Percentiles rank a stretch among this genome's conserved stretches.
phyloP scores from a whole-genome alignment of 1,284 basidiomycete species.

The Garcileccinum viscosum region DNA sequence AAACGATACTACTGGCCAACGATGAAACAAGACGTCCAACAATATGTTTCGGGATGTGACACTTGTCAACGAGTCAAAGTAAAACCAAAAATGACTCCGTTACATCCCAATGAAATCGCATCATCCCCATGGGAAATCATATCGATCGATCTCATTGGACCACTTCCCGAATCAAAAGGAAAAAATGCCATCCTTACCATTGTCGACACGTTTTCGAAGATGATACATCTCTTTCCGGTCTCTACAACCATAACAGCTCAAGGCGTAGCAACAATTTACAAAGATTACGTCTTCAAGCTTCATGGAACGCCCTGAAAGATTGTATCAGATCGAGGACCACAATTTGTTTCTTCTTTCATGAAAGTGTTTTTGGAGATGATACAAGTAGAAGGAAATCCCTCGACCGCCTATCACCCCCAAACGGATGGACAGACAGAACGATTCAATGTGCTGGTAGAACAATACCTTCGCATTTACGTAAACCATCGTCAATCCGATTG shows the following conservation, averaged over 20 bases:
- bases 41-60: not conserved
- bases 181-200: not conserved
- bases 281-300: constrained; percentile 40
- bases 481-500: not conserved
- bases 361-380: constrained; percentile 24
- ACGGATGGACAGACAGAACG: not conserved
- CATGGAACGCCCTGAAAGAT: not conserved
- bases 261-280: constrained; percentile 33
- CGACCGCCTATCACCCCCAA: not conserved
- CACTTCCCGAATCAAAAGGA: not conserved
- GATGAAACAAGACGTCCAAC: not conserved
- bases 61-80: not conserved
- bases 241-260: constrained; percentile 14
- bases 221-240: not conserved
- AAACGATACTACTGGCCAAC: not conserved
- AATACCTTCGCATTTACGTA: not conserved
- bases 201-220: not conserved
- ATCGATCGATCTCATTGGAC: not conserved
- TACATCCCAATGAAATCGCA: not conserved
- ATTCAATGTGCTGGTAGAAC: not conserved
- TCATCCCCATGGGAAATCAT: not conserved
- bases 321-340: constrained; percentile 28
- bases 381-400: not conserved
- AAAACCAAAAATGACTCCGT: not conserved
- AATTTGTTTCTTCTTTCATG: constrained; percentile 43